phyloP scores from a whole-genome alignment of 352 stramenopile species.

The Vaucheria bursata region DNA sequence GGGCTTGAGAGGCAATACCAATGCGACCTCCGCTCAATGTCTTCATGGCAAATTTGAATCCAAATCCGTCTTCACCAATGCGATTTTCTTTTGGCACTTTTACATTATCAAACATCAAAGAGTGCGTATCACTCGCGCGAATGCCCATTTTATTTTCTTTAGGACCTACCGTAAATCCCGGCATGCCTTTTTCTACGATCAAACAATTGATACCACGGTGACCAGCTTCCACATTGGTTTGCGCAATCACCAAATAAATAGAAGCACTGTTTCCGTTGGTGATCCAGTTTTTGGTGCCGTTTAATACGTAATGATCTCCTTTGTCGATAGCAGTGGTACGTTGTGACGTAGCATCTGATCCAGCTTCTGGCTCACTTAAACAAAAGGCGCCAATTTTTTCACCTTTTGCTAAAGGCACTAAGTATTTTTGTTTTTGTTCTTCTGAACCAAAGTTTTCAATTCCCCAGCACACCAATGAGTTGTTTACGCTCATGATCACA shows the following conservation, averaged over 20 bases:
- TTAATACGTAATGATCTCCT: slow-evolving; percentile 81
- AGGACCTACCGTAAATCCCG: neutral
- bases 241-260: slow-evolving; percentile 2
- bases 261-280: slow-evolving; percentile 79
- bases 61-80: neutral
- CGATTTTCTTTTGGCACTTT: neutral
- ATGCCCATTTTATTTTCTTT: slow-evolving; percentile 1
- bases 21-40: neutral
- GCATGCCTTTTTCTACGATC: slow-evolving; percentile 86
- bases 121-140: neutral
- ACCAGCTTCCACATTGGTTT: neutral
- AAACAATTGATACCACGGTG: slow-evolving; percentile 86
- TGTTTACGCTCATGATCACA: slow-evolving; percentile 86
- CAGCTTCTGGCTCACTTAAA: slow-evolving; percentile 73
- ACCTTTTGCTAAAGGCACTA: slow-evolving; percentile 12
- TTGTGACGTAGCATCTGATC: slow-evolving; percentile 71
- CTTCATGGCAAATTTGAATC: slow-evolving; percentile 3
- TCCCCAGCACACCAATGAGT: slow-evolving; percentile 81
- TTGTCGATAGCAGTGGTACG: slow-evolving; percentile 81
- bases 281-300: slow-evolving; percentile 86
- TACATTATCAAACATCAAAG: neutral
- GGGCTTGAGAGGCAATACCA: slow-evolving; percentile 59
- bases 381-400: slow-evolving; percentile 38
- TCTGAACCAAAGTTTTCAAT: slow-evolving; percentile 11
- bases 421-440: neutral